Conservation (phyloP, 352 stramenopile genomes). For the Globisporangium barbulae region DNA sequence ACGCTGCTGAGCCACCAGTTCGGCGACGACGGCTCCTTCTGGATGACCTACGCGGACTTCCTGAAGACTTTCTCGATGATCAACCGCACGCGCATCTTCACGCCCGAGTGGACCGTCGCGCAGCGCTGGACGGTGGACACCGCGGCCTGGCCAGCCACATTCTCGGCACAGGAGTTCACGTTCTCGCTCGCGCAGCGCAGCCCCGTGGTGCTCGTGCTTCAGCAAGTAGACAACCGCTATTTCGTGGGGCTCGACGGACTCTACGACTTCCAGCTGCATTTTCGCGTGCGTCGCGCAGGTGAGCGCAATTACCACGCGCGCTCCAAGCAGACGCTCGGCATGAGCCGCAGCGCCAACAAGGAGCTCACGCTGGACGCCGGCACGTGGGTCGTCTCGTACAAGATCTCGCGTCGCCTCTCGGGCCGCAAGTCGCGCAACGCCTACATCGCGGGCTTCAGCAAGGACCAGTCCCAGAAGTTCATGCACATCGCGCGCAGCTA, state of each 20-base stretch:
- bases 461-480: slow-evolving; percentile 31
- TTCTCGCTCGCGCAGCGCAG: slow-evolving; percentile 22
- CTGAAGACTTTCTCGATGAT: slow-evolving; percentile 23
- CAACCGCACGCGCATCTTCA: slow-evolving; percentile 33
- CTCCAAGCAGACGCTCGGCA: slow-evolving; percentile 22
- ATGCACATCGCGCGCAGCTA: slow-evolving; percentile 29
- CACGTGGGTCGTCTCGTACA: slow-evolving; percentile 27
- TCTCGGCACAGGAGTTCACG: slow-evolving; percentile 24
- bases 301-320: slow-evolving; percentile 26
- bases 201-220: slow-evolving; percentile 30
- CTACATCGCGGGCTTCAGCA: slow-evolving; percentile 20
- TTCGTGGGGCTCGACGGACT: slow-evolving; percentile 35
- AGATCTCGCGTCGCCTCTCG: slow-evolving; percentile 16
- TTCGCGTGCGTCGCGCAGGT: slow-evolving; percentile 26
- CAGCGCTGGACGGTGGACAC: slow-evolving; percentile 29
- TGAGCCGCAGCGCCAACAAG: slow-evolving; percentile 31
- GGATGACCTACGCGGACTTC: slow-evolving; percentile 47
- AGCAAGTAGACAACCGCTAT: slow-evolving; percentile 35
- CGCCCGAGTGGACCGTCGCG: slow-evolving; percentile 27
- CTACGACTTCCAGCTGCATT: slow-evolving; percentile 34
- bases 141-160: slow-evolving; percentile 25
- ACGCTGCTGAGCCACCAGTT: slow-evolving; percentile 30
- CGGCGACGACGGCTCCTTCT: slow-evolving; percentile 55
- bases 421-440: slow-evolving; percentile 15
- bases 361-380: slow-evolving; percentile 28